Evolutionary conservation across 2,329 filamentous ascomycete genomes (phyloP).

Genomic region (Aspergillus japonicus): DNA sequence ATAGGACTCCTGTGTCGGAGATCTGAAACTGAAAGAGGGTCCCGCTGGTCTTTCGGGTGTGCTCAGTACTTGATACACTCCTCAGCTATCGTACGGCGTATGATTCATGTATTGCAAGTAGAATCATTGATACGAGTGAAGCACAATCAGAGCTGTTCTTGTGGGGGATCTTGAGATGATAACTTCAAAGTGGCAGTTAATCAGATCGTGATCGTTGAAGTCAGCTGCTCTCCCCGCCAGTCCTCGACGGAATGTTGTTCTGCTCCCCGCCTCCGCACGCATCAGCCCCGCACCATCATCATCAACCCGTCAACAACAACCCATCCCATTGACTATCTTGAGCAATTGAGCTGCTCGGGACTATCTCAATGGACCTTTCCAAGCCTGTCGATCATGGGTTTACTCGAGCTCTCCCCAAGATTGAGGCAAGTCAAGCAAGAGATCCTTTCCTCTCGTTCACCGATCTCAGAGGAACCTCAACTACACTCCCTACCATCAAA

Average conservation of each 20-base stretch:
- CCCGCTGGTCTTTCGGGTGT: too few species aligned
- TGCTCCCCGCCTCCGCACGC: neutral
- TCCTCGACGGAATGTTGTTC: neutral
- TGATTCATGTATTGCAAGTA: neutral
- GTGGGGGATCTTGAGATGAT: neutral
- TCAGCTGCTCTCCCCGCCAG: neutral
- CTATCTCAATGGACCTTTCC: constrained; percentile 22
- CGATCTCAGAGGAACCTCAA: too few species aligned
- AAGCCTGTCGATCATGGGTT: constrained; percentile 32
- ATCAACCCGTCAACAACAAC: too few species aligned
- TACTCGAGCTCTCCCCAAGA: constrained; percentile 36
- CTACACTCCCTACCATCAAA: neutral
- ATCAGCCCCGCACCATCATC: neutral
- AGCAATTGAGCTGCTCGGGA: too few species aligned
- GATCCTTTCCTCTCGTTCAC: neutral
- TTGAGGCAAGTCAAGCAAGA: constrained; percentile 30
- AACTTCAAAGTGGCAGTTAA: neutral
- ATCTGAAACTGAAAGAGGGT: neutral
- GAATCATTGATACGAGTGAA: too few species aligned
- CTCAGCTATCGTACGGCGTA: neutral
- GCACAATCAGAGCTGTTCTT: neutral
- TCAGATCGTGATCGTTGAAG: neutral
- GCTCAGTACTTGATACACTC: too few species aligned
- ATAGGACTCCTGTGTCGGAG: neutral
- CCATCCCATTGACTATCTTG: neutral